phyloP scores from a whole-genome alignment of 805 yeast genomes.

The Lachancea thermotolerans region DNA sequence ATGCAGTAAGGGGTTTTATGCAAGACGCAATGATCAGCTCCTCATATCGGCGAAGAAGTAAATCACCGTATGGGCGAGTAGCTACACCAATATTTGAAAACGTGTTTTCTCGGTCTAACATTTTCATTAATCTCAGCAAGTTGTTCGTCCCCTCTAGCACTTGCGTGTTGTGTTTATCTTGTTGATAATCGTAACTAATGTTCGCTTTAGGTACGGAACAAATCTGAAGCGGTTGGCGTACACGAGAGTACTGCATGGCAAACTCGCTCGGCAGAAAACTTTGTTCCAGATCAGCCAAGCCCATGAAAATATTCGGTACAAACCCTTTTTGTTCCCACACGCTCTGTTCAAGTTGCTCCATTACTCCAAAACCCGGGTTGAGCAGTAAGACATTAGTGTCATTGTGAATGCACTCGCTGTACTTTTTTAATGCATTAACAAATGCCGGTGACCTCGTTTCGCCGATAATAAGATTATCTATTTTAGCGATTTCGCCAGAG shows the following conservation, averaged over 20 bases:
- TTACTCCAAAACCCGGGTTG: constrained; percentile 67
- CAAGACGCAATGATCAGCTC: constrained; percentile 20
- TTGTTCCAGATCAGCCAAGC: constrained; percentile 25
- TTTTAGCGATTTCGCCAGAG: constrained; percentile 27
- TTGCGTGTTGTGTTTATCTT: constrained; percentile 6
- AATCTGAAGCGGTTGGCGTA: constrained; percentile 1
- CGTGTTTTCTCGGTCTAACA: constrained; percentile 5
- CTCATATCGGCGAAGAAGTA: constrained; percentile 19
- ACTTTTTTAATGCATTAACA: constrained; percentile 41
- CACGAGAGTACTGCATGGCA: neutral
- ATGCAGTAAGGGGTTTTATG: constrained; percentile 20
- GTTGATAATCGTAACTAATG: constrained; percentile 6
- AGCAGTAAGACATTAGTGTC: constrained; percentile 55
- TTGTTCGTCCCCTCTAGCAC: constrained; percentile 6
- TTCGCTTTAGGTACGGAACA: constrained; percentile 2
- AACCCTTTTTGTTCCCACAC: constrained; percentile 44
- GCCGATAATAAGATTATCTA: constrained; percentile 51
- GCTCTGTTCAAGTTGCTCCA: constrained; percentile 38
- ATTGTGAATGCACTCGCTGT: constrained; percentile 35
- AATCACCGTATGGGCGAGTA: constrained; percentile 18
- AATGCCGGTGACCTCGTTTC: constrained; percentile 55
- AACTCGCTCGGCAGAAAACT: constrained; percentile 2
- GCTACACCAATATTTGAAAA: constrained; percentile 6
- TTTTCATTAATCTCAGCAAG: constrained; percentile 10
- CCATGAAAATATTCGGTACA: constrained; percentile 56